These are phyloP conservation scores for Colletotrichum lini DNA, from an alignment of 2,329 filamentous ascomycete genomes.

Conservation along the genomic window DNA sequence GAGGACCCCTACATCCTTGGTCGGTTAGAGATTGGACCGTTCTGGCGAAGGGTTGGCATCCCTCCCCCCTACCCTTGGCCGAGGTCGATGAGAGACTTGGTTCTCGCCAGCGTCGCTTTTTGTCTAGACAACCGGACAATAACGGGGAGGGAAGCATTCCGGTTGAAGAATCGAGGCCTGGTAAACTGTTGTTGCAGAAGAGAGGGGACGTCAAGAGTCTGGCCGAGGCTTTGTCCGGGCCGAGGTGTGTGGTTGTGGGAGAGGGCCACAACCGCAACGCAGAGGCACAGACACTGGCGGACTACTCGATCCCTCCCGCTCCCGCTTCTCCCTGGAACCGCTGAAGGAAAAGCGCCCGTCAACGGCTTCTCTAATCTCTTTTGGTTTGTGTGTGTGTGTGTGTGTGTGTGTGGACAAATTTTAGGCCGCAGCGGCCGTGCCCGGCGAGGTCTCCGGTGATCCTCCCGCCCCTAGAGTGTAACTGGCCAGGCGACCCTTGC, in stretches of 20 bases:
- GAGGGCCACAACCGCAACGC: not conserved
- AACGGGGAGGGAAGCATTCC: not conserved
- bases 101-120: not conserved
- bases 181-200: not conserved
- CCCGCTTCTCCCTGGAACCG: constrained; percentile 18
- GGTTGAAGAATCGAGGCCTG: not conserved
- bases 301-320: constrained; percentile 6
- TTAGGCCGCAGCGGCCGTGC: not conserved
- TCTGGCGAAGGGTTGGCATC: constrained; percentile 6
- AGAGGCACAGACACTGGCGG: constrained; percentile 19
- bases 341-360: constrained; percentile 16
- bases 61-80: not conserved
- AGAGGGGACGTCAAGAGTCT: not conserved
- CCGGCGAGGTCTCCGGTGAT: constrained; percentile 26
- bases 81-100: not conserved
- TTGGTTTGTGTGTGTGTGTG: not conserved
- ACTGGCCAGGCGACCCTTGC: constrained; percentile 10
- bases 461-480: constrained; percentile 23
- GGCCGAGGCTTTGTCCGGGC: not conserved
- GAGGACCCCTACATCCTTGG: not conserved
- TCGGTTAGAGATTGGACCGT: constrained; percentile 30
- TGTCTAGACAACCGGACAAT: constrained; percentile 13
- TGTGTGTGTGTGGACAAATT: not conserved
- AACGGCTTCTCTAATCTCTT: not conserved
- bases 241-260: not conserved